Base-by-base conservation (phyloP, 1,284 basidiomycete genomes). In the Austropuccinia psidii region DNA sequence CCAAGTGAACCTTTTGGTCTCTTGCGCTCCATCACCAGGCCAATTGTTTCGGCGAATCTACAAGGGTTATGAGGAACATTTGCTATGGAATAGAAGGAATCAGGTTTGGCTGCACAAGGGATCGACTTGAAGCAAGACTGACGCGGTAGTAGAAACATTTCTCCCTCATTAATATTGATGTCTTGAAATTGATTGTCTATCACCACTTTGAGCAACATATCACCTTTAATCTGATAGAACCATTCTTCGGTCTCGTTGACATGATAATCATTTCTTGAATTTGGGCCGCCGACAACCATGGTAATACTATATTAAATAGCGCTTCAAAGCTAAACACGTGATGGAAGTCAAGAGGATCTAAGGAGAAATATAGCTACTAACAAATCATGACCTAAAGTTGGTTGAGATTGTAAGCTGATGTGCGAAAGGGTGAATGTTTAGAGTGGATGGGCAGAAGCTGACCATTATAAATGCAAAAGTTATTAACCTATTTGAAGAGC, bases 1-100 rank as follows among this genome's bases (percentile, higher is more conserved):
- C 77, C 77, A 65, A 75, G 75, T 27, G 76, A 75, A 37, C 80
- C 80, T 1, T 78, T 84, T 0, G 93, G 93, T 54, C 95, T 84
- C 47, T 90, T 87, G n/a, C 91, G 86, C 82, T 98, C 95, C 60
- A 97, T 84, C 6, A 98, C 95, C n/a, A 98, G 84, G 1, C 95
- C 94, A 64, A 97, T 88, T 0, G 95, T 98, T 81, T 97, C 84
- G 1, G 88, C 88, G 76, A 90, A 94, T 11, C 95, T 87, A 31
- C 93, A 89, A 8, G 95, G 95, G 77, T 94, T 95, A 82, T 98
- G 95, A 0, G 94, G 93, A 0, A 90, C 95, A 80, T 97, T 93
- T 1, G 89, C 92, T 11, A 13, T 37, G 35, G 33, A 43, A n/a
- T 19, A 47, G 43, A 74, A 33, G 15, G 21, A 60, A n/a, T n/a